A percentile compares a stretch with the other conserved stretches of the same genome.
Conservation (phyloP, 305 asterid species). For the Fraxinus xanthoxyloides region DNA sequence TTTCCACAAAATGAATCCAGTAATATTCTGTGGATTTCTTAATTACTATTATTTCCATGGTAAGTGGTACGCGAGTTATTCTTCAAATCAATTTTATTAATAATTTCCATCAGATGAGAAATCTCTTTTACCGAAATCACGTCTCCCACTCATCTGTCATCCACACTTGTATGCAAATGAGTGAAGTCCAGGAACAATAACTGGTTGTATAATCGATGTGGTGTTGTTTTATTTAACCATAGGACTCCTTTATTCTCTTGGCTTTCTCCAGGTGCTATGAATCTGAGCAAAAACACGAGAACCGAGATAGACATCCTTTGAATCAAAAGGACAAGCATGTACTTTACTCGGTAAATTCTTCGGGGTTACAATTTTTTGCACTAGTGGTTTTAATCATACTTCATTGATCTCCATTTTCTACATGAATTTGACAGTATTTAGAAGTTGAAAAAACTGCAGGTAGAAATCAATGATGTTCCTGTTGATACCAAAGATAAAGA, state of each 20-base stretch:
- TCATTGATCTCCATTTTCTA: conserved; percentile 6
- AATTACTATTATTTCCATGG: background rate
- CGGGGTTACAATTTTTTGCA: background rate
- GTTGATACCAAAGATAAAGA: conserved; percentile 86
- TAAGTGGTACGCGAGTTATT: background rate
- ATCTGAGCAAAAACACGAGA: conserved; percentile 73
- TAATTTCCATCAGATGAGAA: background rate
- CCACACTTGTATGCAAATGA: background rate
- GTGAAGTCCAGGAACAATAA: background rate
- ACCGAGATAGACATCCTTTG: conserved; percentile 81
- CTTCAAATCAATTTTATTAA: background rate
- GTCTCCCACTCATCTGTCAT: background rate
- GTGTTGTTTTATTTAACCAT: background rate
- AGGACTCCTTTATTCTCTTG: conserved; percentile 9
- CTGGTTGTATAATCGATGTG: background rate
- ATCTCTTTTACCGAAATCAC: background rate
- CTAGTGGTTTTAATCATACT: background rate
- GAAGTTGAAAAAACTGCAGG: conserved; percentile 46
- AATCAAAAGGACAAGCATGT: conserved; percentile 80
- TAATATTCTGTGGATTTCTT: background rate
- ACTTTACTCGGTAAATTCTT: conserved; percentile 63
- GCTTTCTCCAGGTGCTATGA: conserved; percentile 75
- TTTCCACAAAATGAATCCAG: background rate
- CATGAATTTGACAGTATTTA: conserved; percentile 14
- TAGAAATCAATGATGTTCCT: conserved; percentile 61